These are phyloP conservation scores for Gymnopilus dilepis DNA, from an alignment of 768 basidiomycete species.

Conservation along the genomic window DNA sequence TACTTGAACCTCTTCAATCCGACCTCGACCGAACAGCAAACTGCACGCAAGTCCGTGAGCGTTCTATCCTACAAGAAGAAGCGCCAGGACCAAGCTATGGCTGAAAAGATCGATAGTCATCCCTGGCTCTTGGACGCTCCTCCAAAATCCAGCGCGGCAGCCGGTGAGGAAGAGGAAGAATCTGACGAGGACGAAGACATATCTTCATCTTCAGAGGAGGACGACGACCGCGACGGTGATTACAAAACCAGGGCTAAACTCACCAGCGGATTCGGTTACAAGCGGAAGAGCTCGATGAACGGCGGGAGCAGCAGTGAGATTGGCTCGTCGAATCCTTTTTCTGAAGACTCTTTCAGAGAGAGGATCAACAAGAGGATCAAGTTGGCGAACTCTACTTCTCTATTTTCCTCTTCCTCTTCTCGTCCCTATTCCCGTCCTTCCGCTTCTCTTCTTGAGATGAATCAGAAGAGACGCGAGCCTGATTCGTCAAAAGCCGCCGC, in stretches of 20 bases:
- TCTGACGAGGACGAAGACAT: background rate
- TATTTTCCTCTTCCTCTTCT: too few species aligned
- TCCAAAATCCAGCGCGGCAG: background rate
- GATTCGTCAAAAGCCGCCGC: too few species aligned
- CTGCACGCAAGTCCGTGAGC: conserved; percentile 2
- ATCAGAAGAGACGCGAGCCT: too few species aligned
- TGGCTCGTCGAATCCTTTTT: background rate
- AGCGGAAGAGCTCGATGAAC: conserved; percentile 7
- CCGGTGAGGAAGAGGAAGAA: background rate
- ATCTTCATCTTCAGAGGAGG: background rate
- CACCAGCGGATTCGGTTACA: background rate
- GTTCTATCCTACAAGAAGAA: background rate
- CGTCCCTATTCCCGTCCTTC: too few species aligned
- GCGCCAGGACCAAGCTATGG: background rate
- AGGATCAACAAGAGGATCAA: background rate
- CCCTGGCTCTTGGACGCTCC: too few species aligned
- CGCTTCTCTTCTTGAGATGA: too few species aligned
- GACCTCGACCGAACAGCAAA: background rate
- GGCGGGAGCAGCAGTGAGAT: background rate
- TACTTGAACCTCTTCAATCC: background rate
- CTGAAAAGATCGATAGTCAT: background rate
- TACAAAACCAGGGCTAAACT: background rate
- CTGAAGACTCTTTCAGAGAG: too few species aligned
- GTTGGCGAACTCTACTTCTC: background rate
- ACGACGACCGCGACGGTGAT: background rate